A percentile compares a stretch with the other conserved stretches of the same genome.
Evolutionary conservation across 2,329 filamentous ascomycete genomes (phyloP).

Genomic region (Huntiella decipiens): DNA sequence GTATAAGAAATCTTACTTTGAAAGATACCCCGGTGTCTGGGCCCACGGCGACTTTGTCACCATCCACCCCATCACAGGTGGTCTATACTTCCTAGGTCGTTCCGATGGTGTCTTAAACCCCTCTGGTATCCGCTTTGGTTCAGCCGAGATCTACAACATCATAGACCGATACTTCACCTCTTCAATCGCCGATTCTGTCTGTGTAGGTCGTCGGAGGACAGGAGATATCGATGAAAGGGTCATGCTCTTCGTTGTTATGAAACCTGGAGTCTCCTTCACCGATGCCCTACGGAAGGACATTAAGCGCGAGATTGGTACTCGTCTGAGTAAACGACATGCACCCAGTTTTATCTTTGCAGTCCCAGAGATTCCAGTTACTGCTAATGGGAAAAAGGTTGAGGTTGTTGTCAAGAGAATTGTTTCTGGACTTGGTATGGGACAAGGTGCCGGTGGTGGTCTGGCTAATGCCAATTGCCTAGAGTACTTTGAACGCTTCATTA

Average conservation of each 20-base stretch:
- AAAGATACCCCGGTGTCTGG: slow-evolving; percentile 50
- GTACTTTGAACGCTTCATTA: not conserved
- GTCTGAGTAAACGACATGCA: slow-evolving; percentile 55
- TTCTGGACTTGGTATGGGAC: slow-evolving; percentile 33
- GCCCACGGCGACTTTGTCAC: slow-evolving; percentile 65
- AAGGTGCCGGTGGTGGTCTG: slow-evolving; percentile 56
- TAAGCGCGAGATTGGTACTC: slow-evolving; percentile 43
- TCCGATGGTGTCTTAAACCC: slow-evolving; percentile 69
- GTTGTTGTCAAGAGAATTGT: slow-evolving; percentile 72
- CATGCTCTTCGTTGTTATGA: slow-evolving; percentile 36
- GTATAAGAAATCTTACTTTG: slow-evolving; percentile 43
- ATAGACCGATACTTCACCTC: slow-evolving; percentile 46
- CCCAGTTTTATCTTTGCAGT: slow-evolving; percentile 65
- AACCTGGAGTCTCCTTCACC: slow-evolving; percentile 36
- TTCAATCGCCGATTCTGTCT: slow-evolving; percentile 51
- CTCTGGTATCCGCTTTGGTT: slow-evolving; percentile 59
- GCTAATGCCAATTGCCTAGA: slow-evolving; percentile 47
- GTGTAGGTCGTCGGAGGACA: slow-evolving; percentile 56
- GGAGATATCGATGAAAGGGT: slow-evolving; percentile 34
- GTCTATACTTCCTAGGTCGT: slow-evolving; percentile 47
- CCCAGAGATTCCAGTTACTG: slow-evolving; percentile 62
- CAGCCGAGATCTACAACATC: slow-evolving; percentile 61
- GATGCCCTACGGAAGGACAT: slow-evolving; percentile 35
- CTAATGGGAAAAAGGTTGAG: slow-evolving; percentile 75
- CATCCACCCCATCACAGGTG: slow-evolving; percentile 47